Conservation (phyloP, 2,329 filamentous ascomycete species). For the Aspergillus cejpii region DNA sequence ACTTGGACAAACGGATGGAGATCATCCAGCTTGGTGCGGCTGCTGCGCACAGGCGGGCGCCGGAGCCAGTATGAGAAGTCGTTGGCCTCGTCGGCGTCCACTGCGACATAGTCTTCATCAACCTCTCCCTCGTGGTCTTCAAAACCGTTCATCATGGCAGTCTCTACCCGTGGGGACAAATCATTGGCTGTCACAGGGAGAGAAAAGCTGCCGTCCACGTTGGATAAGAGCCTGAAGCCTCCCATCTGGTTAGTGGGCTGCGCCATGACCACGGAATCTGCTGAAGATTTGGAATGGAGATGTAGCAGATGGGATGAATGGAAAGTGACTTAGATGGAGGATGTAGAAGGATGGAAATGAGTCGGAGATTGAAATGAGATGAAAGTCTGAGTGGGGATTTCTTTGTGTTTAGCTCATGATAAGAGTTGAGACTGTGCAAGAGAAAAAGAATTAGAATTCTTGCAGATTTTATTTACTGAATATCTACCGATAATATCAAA, state of each 20-base stretch:
- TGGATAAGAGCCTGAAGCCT: conserved; percentile 29
- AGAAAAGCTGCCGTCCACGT: conserved; percentile 25
- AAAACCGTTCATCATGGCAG: conserved; percentile 27
- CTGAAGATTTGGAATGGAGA: neutral
- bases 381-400: no score
- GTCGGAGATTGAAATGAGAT: no score
- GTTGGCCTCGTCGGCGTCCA: conserved; percentile 37
- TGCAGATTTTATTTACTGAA: no score
- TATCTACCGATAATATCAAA: no score
- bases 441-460: no score
- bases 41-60: conserved; percentile 34
- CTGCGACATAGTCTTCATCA: conserved; percentile 39
- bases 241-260: conserved; percentile 22
- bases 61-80: conserved; percentile 40
- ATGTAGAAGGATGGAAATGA: no score
- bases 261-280: neutral
- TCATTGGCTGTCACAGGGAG: conserved; percentile 25
- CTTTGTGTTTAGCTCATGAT: no score
- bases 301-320: neutral
- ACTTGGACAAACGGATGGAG: conserved; percentile 69
- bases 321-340: neutral
- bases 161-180: conserved; percentile 24
- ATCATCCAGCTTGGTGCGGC: conserved; percentile 45
- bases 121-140: conserved; percentile 30
- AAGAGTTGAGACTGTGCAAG: no score